phyloP scores from a whole-genome alignment of 257 asterid genomes.

The Solanum tarijense region DNA sequence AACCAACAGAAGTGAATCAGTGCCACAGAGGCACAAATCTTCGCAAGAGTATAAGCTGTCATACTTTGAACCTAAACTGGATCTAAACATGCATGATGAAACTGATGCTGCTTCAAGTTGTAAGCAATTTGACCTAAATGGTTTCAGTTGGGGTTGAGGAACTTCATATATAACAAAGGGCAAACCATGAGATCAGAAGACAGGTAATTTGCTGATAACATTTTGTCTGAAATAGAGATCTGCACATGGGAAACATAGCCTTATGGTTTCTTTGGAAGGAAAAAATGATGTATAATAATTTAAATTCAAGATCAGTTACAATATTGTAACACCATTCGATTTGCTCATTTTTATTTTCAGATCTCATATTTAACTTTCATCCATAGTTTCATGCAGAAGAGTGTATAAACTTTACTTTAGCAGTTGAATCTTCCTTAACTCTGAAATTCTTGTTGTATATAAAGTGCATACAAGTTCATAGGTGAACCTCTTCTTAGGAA shows the following conservation, averaged over 20 bases:
- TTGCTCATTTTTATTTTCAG: background rate
- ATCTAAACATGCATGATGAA: conserved; percentile 55
- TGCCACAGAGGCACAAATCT: conserved; percentile 30
- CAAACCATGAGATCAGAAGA: background rate
- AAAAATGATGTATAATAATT: background rate
- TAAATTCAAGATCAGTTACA: background rate
- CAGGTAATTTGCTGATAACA: background rate
- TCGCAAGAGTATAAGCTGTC: conserved; percentile 29
- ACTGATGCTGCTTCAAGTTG: conserved; percentile 44
- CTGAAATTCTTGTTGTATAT: background rate
- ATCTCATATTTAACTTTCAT: background rate
- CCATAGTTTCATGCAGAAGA: background rate
- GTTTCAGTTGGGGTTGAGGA: conserved; percentile 54
- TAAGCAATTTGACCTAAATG: conserved; percentile 66
- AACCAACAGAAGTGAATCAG: conserved; percentile 8
- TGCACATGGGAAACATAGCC: background rate
- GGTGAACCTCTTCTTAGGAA: background rate
- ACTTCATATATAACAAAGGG: background rate
- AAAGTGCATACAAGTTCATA: background rate
- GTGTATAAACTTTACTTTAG: background rate
- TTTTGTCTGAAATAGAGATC: background rate
- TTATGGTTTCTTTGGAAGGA: background rate
- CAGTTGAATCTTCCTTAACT: background rate
- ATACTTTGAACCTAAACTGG: conserved; percentile 49
- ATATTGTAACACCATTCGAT: background rate